Base-by-base conservation (phyloP, 192 early-diverging fungal genomes). In the Coemansia sp. region DNA sequence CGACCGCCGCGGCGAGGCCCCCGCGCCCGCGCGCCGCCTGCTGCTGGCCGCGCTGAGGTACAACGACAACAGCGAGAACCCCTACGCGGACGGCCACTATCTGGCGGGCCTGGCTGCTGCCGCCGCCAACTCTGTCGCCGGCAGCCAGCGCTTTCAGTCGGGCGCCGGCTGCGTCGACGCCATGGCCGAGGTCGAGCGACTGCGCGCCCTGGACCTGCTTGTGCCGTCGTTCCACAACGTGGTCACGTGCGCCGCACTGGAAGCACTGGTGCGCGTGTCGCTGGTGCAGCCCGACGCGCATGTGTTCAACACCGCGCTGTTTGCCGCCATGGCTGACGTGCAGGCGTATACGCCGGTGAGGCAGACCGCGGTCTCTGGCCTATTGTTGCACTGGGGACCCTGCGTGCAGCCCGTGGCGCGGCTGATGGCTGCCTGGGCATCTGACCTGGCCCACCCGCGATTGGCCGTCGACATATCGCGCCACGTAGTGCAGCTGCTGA, bases 31-130 rank as follows among this genome's bases (percentile, higher is more conserved):
- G 5, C 87, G 92, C 0, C 70, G 87, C 10, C 85, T 95, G 33
- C 65, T 99, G 36, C 65, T 96, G 62, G 87, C 90, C 33, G 79
- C 95, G n/a, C 83, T 98, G 61, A 81, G 88, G 46, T 95, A 91
- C 80, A 99, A 99, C 78, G 95, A 98, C 79, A 99, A 98, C 71
- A 90, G 92, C 52, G 90, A 90, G 55, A 98, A 97, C 74, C 77
- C 79, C 82, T 95, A 89, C 50, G 89, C 94, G 1, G 95, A 97
- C 64, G 85, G 87, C 65, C 93, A 91, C 64, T 97, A 90, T 66
- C 74, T 97, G 22, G 84, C 89, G 12, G 86, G 85, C 1, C 72
- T 95, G n/a, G 88, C 97, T n/a, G 87, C 84, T 12, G 87, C 90
- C 0, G 72, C 95, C 33, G 90, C 88, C 20, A 85, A 92, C 69